Conservation (phyloP, 1,139 yeast species). For the Wickerhamiella infanticola region DNA sequence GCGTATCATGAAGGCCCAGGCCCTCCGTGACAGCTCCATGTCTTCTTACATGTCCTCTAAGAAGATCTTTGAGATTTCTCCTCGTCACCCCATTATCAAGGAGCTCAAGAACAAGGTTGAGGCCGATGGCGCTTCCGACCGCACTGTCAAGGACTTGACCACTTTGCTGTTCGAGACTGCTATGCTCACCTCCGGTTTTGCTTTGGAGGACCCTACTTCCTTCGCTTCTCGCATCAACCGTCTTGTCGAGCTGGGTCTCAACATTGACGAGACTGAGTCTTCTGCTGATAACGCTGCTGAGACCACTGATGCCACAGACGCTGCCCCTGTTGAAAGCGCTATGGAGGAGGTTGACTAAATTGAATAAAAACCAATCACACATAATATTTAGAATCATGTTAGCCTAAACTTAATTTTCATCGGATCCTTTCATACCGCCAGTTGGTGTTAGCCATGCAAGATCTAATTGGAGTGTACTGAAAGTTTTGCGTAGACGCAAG, state of each 20-base stretch:
- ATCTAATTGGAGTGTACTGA: too few relatives aligned
- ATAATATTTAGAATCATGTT: too few relatives aligned
- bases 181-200: slow-evolving; percentile 94
- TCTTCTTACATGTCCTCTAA: slow-evolving; percentile 98
- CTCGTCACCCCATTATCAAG: slow-evolving; percentile 86
- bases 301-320: slow-evolving; percentile 36
- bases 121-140: slow-evolving; percentile 92
- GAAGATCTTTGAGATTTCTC: slow-evolving; percentile 98
- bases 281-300: slow-evolving; percentile 35
- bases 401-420: too few relatives aligned
- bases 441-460: too few relatives aligned
- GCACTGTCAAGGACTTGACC: slow-evolving; percentile 96
- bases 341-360: slow-evolving; percentile 97
- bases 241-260: slow-evolving; percentile 92
- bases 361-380: not conserved
- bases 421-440: too few relatives aligned
- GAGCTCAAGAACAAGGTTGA: slow-evolving; percentile 96
- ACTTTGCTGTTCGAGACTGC: slow-evolving; percentile 96
- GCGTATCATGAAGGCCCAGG: slow-evolving; percentile 99
- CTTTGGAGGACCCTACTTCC: slow-evolving; percentile 94
- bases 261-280: slow-evolving; percentile 83
- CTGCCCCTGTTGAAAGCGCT: slow-evolving; percentile 60
- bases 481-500: too few relatives aligned
- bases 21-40: slow-evolving; percentile 97
- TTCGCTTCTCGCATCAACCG: slow-evolving; percentile 97